Base-by-base conservation (phyloP, 192 early-diverging fungal species). In the Pilaira anomala region DNA sequence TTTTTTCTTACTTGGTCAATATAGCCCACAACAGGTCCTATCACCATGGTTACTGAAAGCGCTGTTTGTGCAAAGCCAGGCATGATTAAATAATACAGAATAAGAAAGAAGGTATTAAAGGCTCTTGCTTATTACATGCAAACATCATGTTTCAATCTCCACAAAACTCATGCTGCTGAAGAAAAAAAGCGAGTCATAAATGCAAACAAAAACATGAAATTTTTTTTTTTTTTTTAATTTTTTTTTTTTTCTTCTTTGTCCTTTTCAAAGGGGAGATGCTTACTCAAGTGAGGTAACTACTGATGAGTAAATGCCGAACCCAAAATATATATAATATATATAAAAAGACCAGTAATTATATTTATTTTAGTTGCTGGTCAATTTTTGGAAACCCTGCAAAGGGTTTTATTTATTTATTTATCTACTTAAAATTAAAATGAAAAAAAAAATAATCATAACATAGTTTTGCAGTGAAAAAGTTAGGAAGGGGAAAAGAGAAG, bases 11-110 rank as follows among this genome's bases (percentile, higher is more conserved):
- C 71, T 25, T 73, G 71, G 52, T 85, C 81, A 59, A 85, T 65
- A 69, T 85, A 85, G 24, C 83, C 83, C 1, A 76, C 62, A 21
- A 85, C 79, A 24, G 83, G 83, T 1, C 81, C 79, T 45, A 83
- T 46, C 12, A 80, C 78, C 83, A 85, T 85, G 24, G 74, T 71
- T 16, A 77, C 48, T 7, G 74, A 73, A 36, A 84, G 62, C 30
- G 22, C 62, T 30, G 22, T 21, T 22, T 33, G 19, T 18, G 33
- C 33, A 48, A 65, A 24, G 2, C 24, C 42, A 22, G 40, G 11
- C 63, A 56, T 56, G 36, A 24, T 45, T 29, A 29, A 26, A n/a
- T 26, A 11, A 12, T 25, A 29, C 12, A 46, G 28, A 16, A 12
- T 46, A 60, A 28, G 26, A 7, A 60, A 30, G 26, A 65, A 55